Evolutionary conservation across 2,329 filamentous ascomycete genomes (phyloP), one percentile per base, ranked within the genome.

Genomic region (Cordyceps militaris): DNA sequence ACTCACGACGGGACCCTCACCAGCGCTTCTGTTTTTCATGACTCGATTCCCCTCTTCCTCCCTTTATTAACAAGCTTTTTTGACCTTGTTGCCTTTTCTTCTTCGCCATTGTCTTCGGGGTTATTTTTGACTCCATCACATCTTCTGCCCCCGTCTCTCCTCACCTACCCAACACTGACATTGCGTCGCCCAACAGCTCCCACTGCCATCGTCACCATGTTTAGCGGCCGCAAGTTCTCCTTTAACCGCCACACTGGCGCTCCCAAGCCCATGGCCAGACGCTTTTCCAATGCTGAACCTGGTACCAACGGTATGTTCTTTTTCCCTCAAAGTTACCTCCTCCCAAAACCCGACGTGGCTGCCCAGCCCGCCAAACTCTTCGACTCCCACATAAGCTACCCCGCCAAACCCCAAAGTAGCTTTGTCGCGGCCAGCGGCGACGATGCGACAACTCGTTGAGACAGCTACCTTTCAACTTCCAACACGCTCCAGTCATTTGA

Each of bases 181-280:
- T 48, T 34, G 32, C 32, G 23, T 56, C 52, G 6, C 19, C 34
- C 47, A 36, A 48, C 43, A 50, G 16, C 53, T 21, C 16, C 26
- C 14, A 28, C 11, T 6, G 42, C 26, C 23, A 40, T 8, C 30
- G 10, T 38, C 32, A 44, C 19, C 56, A 79, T 80, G 74, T 81
- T 81, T 65, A 72, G 74, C 67, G 78, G 77, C 60, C 81, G 83
- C 73, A 84, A 85, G 69, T 86, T 86, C 71, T 85, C 82, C 62
- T 85, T 86, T 73, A 85, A 86, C 72, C 78, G 82, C 66, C 81
- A 84, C 67, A 85, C 83, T 54, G 83, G 83, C 65, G 78, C 79
- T 42, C 83, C 83, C 60, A 79, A 83, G 66, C 73, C 76, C 42
- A 68, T 72, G 38, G 66, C 71, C 44, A 76, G 83, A 61, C 79